Conservation (phyloP, 2,329 filamentous ascomycete species). For the Amesomyces nigricolor region DNA sequence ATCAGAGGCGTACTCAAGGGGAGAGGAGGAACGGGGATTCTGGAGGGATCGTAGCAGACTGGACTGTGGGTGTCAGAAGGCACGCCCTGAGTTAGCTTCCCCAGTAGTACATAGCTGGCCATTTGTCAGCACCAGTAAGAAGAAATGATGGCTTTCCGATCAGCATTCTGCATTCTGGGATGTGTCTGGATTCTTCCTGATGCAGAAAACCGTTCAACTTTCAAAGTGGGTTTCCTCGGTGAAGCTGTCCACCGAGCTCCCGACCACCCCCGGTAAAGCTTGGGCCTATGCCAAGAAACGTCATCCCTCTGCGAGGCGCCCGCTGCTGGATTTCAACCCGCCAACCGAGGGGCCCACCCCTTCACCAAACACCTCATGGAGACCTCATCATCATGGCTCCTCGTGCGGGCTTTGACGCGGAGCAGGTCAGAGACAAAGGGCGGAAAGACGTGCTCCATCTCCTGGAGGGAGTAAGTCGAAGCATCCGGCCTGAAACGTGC, state of each 20-base stretch:
- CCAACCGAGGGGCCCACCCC: slow-evolving; percentile 9
- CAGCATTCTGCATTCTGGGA: too few relatives aligned
- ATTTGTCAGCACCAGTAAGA: too few relatives aligned
- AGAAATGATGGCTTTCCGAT: too few relatives aligned
- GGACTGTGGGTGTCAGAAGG: too few relatives aligned
- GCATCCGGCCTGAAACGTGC: not conserved
- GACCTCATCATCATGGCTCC: slow-evolving; percentile 59
- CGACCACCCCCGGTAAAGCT: not conserved
- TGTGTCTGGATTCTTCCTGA: too few relatives aligned
- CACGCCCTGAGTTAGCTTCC: too few relatives aligned
- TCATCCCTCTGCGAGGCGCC: too few relatives aligned
- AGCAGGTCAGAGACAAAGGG: slow-evolving; percentile 73
- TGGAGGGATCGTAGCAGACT: too few relatives aligned
- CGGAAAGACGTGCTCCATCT: slow-evolving; percentile 85
- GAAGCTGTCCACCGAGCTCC: not conserved
- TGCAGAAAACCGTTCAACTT: not conserved
- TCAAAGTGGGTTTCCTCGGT: not conserved
- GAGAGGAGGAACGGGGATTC: too few relatives aligned
- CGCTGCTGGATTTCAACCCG: not conserved
- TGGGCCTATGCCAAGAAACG: slow-evolving; percentile 12
- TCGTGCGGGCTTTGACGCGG: slow-evolving; percentile 64
- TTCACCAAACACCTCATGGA: slow-evolving; percentile 34
- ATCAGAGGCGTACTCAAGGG: too few relatives aligned
- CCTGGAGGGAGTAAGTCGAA: slow-evolving; percentile 81
- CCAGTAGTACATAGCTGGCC: not conserved